A percentile compares a stretch with the other conserved stretches of the same genome.
Evolutionary conservation across 2,329 filamentous ascomycete genomes (phyloP).

Genomic region (Drechslera avenae): DNA sequence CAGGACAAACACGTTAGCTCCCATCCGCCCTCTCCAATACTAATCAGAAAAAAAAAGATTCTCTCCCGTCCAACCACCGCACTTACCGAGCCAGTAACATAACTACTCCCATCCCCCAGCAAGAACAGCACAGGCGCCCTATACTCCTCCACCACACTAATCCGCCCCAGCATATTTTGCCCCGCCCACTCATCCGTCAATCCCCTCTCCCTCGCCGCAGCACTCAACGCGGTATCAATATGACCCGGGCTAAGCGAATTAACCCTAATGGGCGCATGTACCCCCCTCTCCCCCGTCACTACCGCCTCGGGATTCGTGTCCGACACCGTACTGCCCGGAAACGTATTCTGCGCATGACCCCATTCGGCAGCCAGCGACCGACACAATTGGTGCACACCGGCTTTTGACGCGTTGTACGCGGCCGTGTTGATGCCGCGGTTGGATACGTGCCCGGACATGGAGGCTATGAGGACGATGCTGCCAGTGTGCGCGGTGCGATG

Average conservation of each 20-base stretch:
- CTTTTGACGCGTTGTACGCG: constrained; percentile 61
- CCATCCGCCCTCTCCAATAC: too few relatives aligned
- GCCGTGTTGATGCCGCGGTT: constrained; percentile 50
- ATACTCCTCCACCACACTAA: constrained; percentile 40
- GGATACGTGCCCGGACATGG: constrained; percentile 44
- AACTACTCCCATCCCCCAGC: constrained; percentile 57
- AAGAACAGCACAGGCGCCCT: constrained; percentile 38
- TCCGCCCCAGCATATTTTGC: constrained; percentile 44
- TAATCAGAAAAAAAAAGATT: background rate
- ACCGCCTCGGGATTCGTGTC: constrained; percentile 24
- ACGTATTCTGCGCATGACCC: constrained; percentile 47
- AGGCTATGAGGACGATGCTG: constrained; percentile 48
- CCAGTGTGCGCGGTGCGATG: constrained; percentile 37
- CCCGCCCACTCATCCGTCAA: constrained; percentile 38
- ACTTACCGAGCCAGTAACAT: constrained; percentile 62
- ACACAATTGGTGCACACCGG: constrained; percentile 58
- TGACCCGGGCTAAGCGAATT: constrained; percentile 61
- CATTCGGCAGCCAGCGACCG: constrained; percentile 60
- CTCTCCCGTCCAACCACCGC: too few relatives aligned
- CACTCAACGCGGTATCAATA: constrained; percentile 54
- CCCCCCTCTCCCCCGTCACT: constrained; percentile 8
- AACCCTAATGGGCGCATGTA: constrained; percentile 53
- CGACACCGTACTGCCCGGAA: constrained; percentile 37
- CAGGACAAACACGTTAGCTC: background rate
- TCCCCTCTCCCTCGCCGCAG: constrained; percentile 37